Conservation (phyloP, 306 rosid species). For the Vigna angularis region DNA sequence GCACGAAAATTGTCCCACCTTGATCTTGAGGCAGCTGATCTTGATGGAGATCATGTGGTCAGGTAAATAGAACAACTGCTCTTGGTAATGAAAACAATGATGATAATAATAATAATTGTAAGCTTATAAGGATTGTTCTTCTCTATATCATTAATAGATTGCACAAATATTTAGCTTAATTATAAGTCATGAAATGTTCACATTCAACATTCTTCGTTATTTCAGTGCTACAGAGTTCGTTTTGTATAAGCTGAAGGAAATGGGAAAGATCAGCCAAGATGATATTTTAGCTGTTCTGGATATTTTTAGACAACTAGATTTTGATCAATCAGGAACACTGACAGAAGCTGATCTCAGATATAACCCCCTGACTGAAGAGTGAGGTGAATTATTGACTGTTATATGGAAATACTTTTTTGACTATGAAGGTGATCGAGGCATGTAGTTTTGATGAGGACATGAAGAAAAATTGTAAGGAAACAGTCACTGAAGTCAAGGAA, state of each 20-base stretch:
- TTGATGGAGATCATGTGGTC: conserved; percentile 76
- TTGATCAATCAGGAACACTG: conserved; percentile 75
- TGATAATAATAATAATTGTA: neutral
- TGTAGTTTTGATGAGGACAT: too few relatives aligned
- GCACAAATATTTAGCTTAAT: neutral
- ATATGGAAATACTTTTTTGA: too few relatives aligned
- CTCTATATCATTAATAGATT: conserved; percentile 5
- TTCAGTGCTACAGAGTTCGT: conserved; percentile 76
- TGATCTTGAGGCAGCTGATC: conserved; percentile 89
- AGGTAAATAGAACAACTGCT: conserved; percentile 48
- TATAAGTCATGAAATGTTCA: neutral
- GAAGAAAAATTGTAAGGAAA: too few relatives aligned
- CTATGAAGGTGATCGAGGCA: too few relatives aligned
- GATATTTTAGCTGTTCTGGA: conserved; percentile 70
- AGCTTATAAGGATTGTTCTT: neutral
- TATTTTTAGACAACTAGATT: conserved; percentile 63
- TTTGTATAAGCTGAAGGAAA: conserved; percentile 84
- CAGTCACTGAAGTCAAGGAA: too few relatives aligned
- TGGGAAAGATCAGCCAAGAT: conserved; percentile 74
- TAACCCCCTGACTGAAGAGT: neutral
- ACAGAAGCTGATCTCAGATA: conserved; percentile 67
- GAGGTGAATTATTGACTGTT: too few relatives aligned
- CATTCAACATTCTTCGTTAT: neutral
- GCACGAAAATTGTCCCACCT: conserved; percentile 53
- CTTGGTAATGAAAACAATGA: neutral